These are phyloP conservation scores for Mortierella sp. DNA, from an alignment of 371 early-diverging fungal genomes.

Conservation along the genomic window DNA sequence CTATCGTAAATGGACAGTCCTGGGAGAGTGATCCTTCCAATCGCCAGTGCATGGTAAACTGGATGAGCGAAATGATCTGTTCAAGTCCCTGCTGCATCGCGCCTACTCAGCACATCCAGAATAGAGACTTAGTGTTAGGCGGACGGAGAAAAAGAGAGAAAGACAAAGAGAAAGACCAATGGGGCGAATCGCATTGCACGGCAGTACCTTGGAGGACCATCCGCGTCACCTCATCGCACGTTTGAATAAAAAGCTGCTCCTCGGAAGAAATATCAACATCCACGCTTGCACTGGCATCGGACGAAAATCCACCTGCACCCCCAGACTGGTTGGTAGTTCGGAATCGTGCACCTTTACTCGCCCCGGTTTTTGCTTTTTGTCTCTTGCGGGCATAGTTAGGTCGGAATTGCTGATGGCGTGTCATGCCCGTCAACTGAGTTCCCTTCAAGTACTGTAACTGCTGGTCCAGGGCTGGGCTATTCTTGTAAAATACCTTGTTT, in stretches of 20 bases:
- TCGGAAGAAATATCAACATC: conserved; percentile 1
- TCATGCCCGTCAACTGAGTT: too few species aligned
- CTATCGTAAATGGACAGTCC: conserved; percentile 5
- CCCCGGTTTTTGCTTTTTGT: too few species aligned
- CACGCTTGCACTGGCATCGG: background rate
- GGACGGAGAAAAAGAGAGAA: too few species aligned
- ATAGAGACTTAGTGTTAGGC: background rate
- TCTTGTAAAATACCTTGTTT: too few species aligned
- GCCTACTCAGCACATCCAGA: background rate
- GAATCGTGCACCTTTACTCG: too few species aligned
- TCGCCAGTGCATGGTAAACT: conserved; percentile 13
- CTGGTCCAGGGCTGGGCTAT: too few species aligned
- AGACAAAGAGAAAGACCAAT: background rate
- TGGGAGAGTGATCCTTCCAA: conserved; percentile 19
- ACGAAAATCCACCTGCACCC: too few species aligned
- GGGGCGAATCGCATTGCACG: too few species aligned
- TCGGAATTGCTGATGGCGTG: too few species aligned
- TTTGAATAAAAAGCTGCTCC: conserved; percentile 15
- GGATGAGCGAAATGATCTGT: conserved; percentile 10
- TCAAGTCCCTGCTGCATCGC: conserved; percentile 24
- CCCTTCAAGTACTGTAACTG: too few species aligned
- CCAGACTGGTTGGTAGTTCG: too few species aligned
- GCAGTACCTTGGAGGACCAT: conserved; percentile 32
- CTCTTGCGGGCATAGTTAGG: too few species aligned
- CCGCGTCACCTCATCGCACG: conserved; percentile 31